Base-by-base conservation (phyloP, 495 filamentous ascomycete genomes). In the Trichoderma erinaceum region DNA sequence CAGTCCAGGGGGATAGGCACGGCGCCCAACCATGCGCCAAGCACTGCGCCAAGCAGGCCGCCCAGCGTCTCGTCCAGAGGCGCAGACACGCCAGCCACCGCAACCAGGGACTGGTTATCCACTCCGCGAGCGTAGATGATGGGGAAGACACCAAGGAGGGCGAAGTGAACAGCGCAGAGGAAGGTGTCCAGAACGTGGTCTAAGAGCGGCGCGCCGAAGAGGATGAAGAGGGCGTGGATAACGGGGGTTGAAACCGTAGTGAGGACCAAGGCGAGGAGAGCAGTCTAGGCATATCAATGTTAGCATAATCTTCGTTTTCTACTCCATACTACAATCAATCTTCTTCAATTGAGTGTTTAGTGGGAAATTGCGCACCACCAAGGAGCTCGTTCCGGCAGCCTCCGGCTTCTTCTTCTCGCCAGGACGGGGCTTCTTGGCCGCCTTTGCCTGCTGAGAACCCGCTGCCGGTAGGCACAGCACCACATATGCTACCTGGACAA, bases 1-100 rank as follows among this genome's bases (percentile, higher is more conserved):
- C 93, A 97, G 76, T 97, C 95, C 70, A 99, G 79, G 23, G 95
- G 96, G 74, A 99, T 98, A 1, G 96, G 96, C 43, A 97, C 88
- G 13, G 90, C 90, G 4, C 90, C 90, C n/a, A 90, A 69, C 90
- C 90, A 92, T 48, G 85, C 86, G 6, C 90, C 90, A 4, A 87
- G 65, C n/a, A 87, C 72, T 13, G 80, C 82, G 18, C 90, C 90
- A 12, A 85, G 76, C 71, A 81, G 83, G 68, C 81, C 93, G 70
- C 91, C 92, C 81, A 82, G 86, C 0, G 83, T 80, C 77, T 90
- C 89, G 70, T 92, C 90, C 27, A 90, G 74, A 2, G 88, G 87
- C 48, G 83, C 78, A 64, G 78, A 70, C 15, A 81, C 78, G 16
- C 83, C 81, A 23, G 80, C 75, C 43, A 97, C 81, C 70, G 93